Percentiles rank a stretch among this genome's conserved stretches.
Conservation (phyloP, 2,329 filamentous ascomycete species). For the Paecilomyces variotii region DNA sequence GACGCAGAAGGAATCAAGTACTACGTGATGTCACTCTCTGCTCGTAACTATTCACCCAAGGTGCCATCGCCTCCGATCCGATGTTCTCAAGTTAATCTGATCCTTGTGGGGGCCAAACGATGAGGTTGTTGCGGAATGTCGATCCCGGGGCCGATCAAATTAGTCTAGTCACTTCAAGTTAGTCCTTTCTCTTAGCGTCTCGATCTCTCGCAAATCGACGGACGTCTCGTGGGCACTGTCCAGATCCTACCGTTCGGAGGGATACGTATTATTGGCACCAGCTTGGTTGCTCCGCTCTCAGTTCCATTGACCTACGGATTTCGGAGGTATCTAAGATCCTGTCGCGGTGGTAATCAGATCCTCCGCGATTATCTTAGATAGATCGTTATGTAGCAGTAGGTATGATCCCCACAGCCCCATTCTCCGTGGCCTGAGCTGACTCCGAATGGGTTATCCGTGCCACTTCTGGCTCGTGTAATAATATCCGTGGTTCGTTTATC, state of each 20-base stretch:
- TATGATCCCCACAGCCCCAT: not conserved
- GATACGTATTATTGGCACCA: not conserved
- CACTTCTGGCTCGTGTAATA: not conserved
- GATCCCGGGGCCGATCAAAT: not conserved
- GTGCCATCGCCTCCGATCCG: not conserved
- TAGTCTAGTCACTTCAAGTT: not conserved
- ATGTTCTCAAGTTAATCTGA: not conserved
- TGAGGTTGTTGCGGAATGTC: not conserved
- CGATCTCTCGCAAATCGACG: not conserved
- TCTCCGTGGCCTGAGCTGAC: not conserved
- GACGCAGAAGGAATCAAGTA: not conserved
- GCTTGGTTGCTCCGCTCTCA: not conserved
- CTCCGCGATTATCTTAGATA: not conserved
- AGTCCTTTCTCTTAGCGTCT: not conserved
- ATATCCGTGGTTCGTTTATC: not conserved
- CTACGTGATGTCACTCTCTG: not conserved
- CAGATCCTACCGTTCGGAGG: not conserved
- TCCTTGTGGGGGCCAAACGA: not conserved
- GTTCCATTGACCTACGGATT: not conserved
- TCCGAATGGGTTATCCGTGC: not conserved
- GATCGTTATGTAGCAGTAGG: not conserved
- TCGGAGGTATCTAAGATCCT: not conserved
- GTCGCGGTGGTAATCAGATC: not conserved
- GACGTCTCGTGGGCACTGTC: not conserved
- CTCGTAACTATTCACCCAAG: not conserved